These are phyloP conservation scores for Anthracocystis panici-leucophaei DNA, from an alignment of 1,284 basidiomycete species.

Conservation along the genomic window DNA sequence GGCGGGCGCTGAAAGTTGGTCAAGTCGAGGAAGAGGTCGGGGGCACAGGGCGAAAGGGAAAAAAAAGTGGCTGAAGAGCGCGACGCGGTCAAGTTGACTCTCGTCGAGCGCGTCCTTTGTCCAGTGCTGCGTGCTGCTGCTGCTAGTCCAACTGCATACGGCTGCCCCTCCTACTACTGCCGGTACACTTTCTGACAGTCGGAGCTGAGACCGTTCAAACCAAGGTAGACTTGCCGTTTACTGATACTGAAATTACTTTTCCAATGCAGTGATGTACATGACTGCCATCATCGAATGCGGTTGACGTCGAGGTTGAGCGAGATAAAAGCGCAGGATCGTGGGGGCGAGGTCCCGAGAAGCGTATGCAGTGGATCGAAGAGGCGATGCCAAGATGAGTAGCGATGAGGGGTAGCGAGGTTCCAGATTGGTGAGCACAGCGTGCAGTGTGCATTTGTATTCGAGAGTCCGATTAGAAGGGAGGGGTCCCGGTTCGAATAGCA, in stretches of 20 bases:
- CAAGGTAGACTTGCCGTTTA: not conserved
- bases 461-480: not conserved
- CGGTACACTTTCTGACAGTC: not conserved
- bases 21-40: too few species aligned
- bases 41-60: too few species aligned
- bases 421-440: conserved; percentile 1
- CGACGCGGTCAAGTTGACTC: too few species aligned
- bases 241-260: conserved; percentile 33
- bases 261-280: conserved; percentile 55
- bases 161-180: not conserved
- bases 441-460: conserved; percentile 1
- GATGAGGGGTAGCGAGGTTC: conserved; percentile 2
- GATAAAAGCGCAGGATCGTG: too few species aligned
- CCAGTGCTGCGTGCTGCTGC: too few species aligned
- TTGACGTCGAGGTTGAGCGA: not conserved
- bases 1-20: too few species aligned
- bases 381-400: conserved; percentile 1
- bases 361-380: not conserved
- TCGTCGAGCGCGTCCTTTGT: too few species aligned
- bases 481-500: not conserved
- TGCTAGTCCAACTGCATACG: too few species aligned
- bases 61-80: too few species aligned
- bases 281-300: conserved; percentile 19
- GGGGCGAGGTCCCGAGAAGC: not conserved
- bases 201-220: conserved; percentile 2